These are phyloP conservation scores for Spinacia oleracea DNA, from an alignment of 179 eudicot genomes.

Conservation along the genomic window DNA sequence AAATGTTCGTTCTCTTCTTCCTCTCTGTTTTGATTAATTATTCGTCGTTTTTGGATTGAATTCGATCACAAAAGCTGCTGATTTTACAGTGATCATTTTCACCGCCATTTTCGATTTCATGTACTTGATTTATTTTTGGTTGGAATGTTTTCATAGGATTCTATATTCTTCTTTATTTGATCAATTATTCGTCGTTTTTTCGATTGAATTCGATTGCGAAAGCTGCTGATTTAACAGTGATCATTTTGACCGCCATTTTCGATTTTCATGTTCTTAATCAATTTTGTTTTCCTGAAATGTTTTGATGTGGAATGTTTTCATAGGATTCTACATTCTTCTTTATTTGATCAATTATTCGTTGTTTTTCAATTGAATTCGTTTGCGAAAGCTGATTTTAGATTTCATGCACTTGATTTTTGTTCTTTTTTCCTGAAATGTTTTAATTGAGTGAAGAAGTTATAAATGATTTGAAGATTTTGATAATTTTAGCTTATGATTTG, in stretches of 20 bases:
- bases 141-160: too few species aligned
- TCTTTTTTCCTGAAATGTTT: too few species aligned
- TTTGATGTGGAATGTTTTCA: too few species aligned
- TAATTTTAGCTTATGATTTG: too few species aligned
- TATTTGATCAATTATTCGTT: neutral
- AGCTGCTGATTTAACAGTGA: neutral
- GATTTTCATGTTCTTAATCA: neutral
- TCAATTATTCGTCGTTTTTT: neutral
- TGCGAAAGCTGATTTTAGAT: too few species aligned
- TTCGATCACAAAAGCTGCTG: neutral
- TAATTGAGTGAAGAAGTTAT: too few species aligned
- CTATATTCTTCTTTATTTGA: neutral
- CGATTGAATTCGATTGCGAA: neutral
- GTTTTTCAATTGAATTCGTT: neutral
- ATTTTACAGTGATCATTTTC: too few species aligned
- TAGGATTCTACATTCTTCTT: neutral
- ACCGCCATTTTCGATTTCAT: too few species aligned
- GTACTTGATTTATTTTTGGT: too few species aligned
- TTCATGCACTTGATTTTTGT: too few species aligned
- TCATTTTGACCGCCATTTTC: neutral
- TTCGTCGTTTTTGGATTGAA: neutral
- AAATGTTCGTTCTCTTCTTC: conserved; percentile 28
- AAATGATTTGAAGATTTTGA: too few species aligned
- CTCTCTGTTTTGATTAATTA: neutral
- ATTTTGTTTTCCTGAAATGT: neutral